Base-by-base conservation (phyloP, 192 early-diverging fungal species). In the Helicostylum pulchrum region DNA sequence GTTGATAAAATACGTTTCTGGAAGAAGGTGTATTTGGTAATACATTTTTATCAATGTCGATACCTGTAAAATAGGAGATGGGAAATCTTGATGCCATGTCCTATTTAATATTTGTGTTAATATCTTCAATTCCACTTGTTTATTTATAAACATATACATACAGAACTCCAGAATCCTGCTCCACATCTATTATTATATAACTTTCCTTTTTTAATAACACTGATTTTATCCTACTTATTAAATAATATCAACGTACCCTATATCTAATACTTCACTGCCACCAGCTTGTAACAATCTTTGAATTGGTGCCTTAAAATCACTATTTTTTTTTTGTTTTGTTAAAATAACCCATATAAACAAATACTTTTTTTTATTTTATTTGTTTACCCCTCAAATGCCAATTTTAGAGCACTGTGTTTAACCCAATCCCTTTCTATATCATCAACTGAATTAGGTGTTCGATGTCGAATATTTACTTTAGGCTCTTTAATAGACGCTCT, bases 221-320 rank as follows among this genome's bases (percentile, higher is more conserved):
- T 23, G 21, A 15, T 8, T 23, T 7, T 45, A 44, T 59, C 11
- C 45, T 61, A 9, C 6, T 9, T 21, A 19, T 23, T 10, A 52
- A 21, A 52, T 23, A 5, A 26, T 12, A 26, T 6, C 11, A n/a
- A 5, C 19, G 52, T 66, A 59, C 65, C 65, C 65, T 31, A 66
- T 59, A 58, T 66, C 65, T n/a, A 66, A 59, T 12, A 66, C 65
- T 66, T 66, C 65, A 43, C 48, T 20, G 11, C 65, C 65, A 39
- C 65, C 65, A 3, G 65, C 54, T 26, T 58, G 46, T 31, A 66
- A 59, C 21, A 47, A 12, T 14, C 55, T 53, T 23, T 66, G 7
- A 12, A 66, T 9, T 20, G 65, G 65, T 45, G 65, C 65, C 53
- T 58, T 66, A 44, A 58, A 66, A 51, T 66, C 65, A 32, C 65